These are phyloP conservation scores for Chenopodium quinoa DNA, from an alignment of 148 eudicot genomes.

Conservation along the genomic window DNA sequence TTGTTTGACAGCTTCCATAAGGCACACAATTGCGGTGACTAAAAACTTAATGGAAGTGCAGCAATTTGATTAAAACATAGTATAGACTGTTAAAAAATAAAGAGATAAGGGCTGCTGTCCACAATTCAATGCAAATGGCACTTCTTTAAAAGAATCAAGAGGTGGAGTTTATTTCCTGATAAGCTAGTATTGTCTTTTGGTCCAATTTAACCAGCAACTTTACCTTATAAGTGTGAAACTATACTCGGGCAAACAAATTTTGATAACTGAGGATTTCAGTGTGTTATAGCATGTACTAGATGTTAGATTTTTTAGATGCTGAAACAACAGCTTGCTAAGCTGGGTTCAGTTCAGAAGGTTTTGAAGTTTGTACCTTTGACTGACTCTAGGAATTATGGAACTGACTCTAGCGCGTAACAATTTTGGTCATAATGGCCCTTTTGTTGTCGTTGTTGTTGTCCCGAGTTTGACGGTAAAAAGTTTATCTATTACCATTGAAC, in stretches of 20 bases:
- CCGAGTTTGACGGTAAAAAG: neutral
- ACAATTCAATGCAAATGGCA: neutral
- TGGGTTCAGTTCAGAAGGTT: neutral
- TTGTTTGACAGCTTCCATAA: neutral
- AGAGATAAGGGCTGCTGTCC: neutral
- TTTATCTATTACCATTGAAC: neutral
- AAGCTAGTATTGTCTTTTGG: neutral
- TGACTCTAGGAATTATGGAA: neutral
- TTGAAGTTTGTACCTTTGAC: neutral
- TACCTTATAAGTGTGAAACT: neutral
- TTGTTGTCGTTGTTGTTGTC: neutral
- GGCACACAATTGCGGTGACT: neutral
- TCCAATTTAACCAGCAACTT: neutral
- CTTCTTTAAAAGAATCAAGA: neutral
- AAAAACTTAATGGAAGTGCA: neutral
- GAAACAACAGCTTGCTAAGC: neutral
- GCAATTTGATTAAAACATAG: neutral
- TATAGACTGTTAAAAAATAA: too few species aligned
- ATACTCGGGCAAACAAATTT: neutral
- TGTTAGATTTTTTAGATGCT: neutral
- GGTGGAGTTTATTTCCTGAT: too few species aligned
- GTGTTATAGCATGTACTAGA: conserved; percentile 1
- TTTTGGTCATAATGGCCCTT: neutral
- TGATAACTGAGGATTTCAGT: neutral
- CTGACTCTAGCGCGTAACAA: neutral